Evolutionary conservation across 371 early-diverging fungal genomes (phyloP).

Genomic region (Mucor plumbeus): DNA sequence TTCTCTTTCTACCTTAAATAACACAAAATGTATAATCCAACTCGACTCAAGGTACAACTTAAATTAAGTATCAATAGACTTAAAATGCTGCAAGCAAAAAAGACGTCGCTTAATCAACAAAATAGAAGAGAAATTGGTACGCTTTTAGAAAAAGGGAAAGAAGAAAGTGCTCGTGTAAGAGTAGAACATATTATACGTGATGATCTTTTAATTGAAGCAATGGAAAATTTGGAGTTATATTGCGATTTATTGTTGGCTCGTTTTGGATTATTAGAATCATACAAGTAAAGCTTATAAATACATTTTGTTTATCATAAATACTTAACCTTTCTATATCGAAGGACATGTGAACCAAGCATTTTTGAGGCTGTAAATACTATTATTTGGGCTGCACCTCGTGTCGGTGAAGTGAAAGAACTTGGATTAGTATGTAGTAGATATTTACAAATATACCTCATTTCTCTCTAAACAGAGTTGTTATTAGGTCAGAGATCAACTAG

Average conservation of each 20-base stretch:
- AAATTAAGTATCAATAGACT: slow-evolving; percentile 86
- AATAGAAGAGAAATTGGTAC: slow-evolving; percentile 84
- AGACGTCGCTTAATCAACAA: slow-evolving; percentile 73
- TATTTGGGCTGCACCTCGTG: slow-evolving; percentile 87
- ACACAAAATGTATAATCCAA: slow-evolving; percentile 57
- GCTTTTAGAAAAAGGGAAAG: slow-evolving; percentile 82
- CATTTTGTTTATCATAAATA: background rate
- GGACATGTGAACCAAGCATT: slow-evolving; percentile 81
- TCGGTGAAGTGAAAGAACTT: slow-evolving; percentile 87
- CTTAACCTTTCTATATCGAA: slow-evolving; percentile 21
- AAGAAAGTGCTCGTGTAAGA: slow-evolving; percentile 86
- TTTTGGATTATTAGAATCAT: slow-evolving; percentile 84
- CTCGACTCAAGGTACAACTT: slow-evolving; percentile 83
- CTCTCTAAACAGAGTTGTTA: background rate
- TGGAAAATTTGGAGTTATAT: slow-evolving; percentile 91
- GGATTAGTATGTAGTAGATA: slow-evolving; percentile 39
- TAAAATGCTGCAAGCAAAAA: slow-evolving; percentile 89
- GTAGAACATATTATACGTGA: slow-evolving; percentile 94
- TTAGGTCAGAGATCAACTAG: slow-evolving; percentile 77
- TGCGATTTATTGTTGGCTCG: slow-evolving; percentile 89
- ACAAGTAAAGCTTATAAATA: slow-evolving; percentile 57
- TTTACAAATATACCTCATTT: no score
- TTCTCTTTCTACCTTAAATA: background rate
- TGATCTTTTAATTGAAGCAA: slow-evolving; percentile 86
- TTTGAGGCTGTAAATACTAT: slow-evolving; percentile 87